Base-by-base conservation (phyloP, 1,284 basidiomycete species). In the Crucibulum cyathiforme region DNA sequence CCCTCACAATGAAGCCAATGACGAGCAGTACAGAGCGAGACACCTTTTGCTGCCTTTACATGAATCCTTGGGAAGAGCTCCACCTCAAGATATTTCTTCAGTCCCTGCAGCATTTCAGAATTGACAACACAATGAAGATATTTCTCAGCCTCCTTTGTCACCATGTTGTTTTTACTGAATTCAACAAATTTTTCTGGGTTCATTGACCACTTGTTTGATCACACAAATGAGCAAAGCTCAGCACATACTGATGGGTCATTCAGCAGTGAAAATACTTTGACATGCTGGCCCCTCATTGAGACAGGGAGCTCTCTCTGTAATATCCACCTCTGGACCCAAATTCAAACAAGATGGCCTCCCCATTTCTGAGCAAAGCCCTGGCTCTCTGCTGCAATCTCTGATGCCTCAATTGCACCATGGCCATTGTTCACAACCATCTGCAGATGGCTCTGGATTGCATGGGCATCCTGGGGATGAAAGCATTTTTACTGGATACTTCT, bases 301-400 rank as follows among this genome's bases (percentile, higher is more conserved):
- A n/a, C 51, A 17, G 76, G 74, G 6, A 78, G 63, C 36, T 64
- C 62, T 39, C 67, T 46, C 4, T 53, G 38, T 10, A 62, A 53
- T 5, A 77, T 55, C 73, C 74, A 78, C n/a, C 41, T 35, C 10
- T 53, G 19, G 9, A 61, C 61, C 77, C 77, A 79, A 17, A 31
- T 50, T 4, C 68, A 49, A 19, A 77, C 64, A 35, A 67, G 58
- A n/a, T 66, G 45, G 1, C 69, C 67, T 47, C 69, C 72, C 68
- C 67, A 76, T 34, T 60, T 62, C 17, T 56, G 19, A 13, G 66
- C 59, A 67, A 72, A 75, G 5, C 72, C 74, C 36, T 71, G 63
- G 19, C 59, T 63, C 53, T 74, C 70, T 19, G 73, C 74, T 24
- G 73, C 73, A 19, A 50, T 34, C 53, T 70, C 49, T 2, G 74